Percentiles rank a stretch among this genome's conserved stretches.
Evolutionary conservation across 225 moss, liverwort and hornwort species (phyloP).

Genomic region (Pleurozium schreberi): DNA sequence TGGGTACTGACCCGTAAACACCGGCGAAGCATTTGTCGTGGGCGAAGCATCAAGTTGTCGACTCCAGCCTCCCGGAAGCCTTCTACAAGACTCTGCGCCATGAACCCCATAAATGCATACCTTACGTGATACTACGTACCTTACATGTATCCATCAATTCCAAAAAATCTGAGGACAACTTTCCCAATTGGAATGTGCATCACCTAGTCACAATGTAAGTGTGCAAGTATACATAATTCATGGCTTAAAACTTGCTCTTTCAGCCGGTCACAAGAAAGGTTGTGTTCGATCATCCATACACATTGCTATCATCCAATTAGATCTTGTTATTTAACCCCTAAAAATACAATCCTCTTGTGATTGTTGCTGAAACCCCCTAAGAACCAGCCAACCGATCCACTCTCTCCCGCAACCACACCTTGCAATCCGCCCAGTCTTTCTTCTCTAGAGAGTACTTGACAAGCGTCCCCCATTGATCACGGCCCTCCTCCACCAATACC

Average conservation of each 20-base stretch:
- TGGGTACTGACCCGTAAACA: neutral
- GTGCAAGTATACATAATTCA: neutral
- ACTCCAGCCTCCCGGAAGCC: neutral
- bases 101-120: neutral
- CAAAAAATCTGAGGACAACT: neutral
- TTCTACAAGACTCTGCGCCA: neutral
- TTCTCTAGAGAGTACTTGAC: slow-evolving; percentile 1
- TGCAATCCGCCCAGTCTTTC: slow-evolving; percentile 5
- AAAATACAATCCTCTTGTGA: neutral
- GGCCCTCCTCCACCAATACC: neutral
- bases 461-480: neutral
- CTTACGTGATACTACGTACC: too few species aligned
- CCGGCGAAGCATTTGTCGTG: neutral
- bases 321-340: too few species aligned
- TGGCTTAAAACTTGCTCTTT: neutral
- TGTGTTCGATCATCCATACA: too few species aligned
- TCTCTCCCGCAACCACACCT: neutral
- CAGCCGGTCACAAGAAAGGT: neutral
- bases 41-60: neutral
- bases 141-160: neutral
- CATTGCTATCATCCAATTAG: too few species aligned
- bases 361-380: neutral
- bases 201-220: neutral
- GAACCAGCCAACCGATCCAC: neutral
- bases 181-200: neutral